These are phyloP conservation scores for Agaricus blazei DNA, from an alignment of 768 basidiomycete genomes.

Conservation along the genomic window DNA sequence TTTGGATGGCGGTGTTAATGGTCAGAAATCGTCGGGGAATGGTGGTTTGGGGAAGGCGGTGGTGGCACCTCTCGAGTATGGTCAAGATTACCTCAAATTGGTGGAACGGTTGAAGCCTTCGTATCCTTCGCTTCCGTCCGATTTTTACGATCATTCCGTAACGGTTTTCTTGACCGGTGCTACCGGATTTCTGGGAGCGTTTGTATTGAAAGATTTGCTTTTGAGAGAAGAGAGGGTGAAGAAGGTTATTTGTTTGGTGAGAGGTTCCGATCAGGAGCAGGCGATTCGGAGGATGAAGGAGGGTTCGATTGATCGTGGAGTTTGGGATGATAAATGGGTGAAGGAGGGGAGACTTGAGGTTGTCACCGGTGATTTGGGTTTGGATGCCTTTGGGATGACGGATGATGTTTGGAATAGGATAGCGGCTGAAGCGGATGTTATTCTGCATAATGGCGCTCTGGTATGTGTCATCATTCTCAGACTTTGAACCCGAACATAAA, in stretches of 20 bases:
- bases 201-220: conserved; percentile 80
- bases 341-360: conserved; percentile 63
- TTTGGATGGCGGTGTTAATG: conserved; percentile 10
- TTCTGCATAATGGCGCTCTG: conserved; percentile 96
- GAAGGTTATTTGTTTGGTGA: conserved; percentile 92
- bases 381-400: conserved; percentile 69
- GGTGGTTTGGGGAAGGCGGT: conserved; percentile 16
- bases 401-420: conserved; percentile 61
- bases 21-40: background rate
- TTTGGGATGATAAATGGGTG: conserved; percentile 89
- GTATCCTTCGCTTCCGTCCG: conserved; percentile 58
- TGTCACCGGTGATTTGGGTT: conserved; percentile 78
- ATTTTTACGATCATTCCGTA: conserved; percentile 47
- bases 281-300: conserved; percentile 69
- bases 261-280: conserved; percentile 56
- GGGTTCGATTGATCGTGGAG: conserved; percentile 69
- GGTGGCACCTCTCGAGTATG: conserved; percentile 57
- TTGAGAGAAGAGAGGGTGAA: conserved; percentile 46
- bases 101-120: conserved; percentile 49
- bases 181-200: conserved; percentile 95
- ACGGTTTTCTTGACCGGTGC: conserved; percentile 95
- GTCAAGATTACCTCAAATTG: conserved; percentile 69
- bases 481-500: background rate
- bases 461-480: conserved; percentile 39
- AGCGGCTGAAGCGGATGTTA: conserved; percentile 67